A percentile compares a stretch with the other conserved stretches of the same genome.
Evolutionary conservation across 352 stramenopile species (phyloP).

Genomic region (Globisporangium nodosum): DNA sequence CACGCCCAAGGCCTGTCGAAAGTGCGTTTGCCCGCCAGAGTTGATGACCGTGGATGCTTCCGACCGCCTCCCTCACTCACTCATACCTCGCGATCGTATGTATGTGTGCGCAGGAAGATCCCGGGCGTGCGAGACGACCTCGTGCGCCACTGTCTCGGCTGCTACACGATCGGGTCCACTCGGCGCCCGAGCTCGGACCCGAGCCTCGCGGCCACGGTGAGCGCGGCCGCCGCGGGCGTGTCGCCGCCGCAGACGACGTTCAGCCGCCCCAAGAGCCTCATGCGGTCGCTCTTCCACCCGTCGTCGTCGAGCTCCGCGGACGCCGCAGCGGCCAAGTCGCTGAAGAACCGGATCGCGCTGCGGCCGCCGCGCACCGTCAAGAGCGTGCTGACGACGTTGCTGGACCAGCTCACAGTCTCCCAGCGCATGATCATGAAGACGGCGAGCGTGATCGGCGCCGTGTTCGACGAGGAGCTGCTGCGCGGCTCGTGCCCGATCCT

Average conservation of each 20-base stretch:
- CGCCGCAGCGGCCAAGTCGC: slow-evolving; percentile 16
- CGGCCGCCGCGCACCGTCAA: slow-evolving; percentile 74
- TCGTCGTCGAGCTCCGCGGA: slow-evolving; percentile 15
- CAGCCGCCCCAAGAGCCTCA: slow-evolving; percentile 31
- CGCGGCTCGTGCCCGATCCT: slow-evolving; percentile 65
- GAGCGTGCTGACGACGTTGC: slow-evolving; percentile 74
- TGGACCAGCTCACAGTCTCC: slow-evolving; percentile 78
- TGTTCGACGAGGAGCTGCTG: slow-evolving; percentile 75
- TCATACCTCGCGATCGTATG: background rate
- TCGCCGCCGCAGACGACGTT: slow-evolving; percentile 21
- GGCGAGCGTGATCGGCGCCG: slow-evolving; percentile 66
- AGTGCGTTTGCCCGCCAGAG: slow-evolving; percentile 20
- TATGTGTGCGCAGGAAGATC: slow-evolving; percentile 39
- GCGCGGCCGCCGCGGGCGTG: slow-evolving; percentile 12
- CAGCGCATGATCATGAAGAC: slow-evolving; percentile 88
- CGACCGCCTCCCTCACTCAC: background rate
- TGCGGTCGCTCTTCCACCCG: slow-evolving; percentile 61
- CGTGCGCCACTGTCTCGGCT: slow-evolving; percentile 69
- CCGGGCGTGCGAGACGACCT: slow-evolving; percentile 44
- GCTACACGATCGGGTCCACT: slow-evolving; percentile 73
- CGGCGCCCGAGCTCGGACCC: slow-evolving; percentile 54
- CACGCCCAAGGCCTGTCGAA: slow-evolving; percentile 68
- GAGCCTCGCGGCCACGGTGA: slow-evolving; percentile 24
- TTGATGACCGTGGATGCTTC: background rate
- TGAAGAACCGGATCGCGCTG: slow-evolving; percentile 69